Evolutionary conservation across 2,329 filamentous ascomycete genomes (phyloP).

Genomic region (Rhynchosporium graminicola): DNA sequence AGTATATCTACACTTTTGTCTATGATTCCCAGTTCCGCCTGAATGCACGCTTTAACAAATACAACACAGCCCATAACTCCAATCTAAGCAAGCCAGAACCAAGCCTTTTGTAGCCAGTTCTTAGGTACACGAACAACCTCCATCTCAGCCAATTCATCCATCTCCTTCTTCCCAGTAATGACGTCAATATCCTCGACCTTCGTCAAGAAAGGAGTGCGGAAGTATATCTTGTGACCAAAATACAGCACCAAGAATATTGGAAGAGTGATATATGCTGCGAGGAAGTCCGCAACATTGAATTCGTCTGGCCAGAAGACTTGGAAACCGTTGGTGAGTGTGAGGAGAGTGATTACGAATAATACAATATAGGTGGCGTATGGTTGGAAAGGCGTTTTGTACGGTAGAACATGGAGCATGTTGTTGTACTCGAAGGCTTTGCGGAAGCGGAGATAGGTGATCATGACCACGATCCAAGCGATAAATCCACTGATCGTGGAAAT

Average conservation of each 20-base stretch:
- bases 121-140: constrained; percentile 50
- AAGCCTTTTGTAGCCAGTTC: constrained; percentile 53
- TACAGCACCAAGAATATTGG: constrained; percentile 63
- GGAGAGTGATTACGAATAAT: constrained; percentile 57
- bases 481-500: constrained; percentile 20
- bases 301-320: constrained; percentile 67
- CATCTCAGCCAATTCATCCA: constrained; percentile 52
- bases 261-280: constrained; percentile 63
- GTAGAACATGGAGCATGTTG: constrained; percentile 51
- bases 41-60: too few relatives aligned
- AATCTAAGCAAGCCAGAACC: constrained; percentile 50
- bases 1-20: neutral
- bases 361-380: constrained; percentile 20
- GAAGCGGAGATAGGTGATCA: constrained; percentile 61
- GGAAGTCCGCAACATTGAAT: constrained; percentile 64
- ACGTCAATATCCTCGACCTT: constrained; percentile 55
- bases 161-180: constrained; percentile 60
- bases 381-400: constrained; percentile 44
- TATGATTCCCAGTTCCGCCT: neutral
- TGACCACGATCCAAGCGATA: constrained; percentile 22
- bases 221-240: constrained; percentile 58
- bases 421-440: constrained; percentile 56
- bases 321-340: constrained; percentile 76
- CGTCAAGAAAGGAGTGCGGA: constrained; percentile 47
- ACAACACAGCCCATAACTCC: too few relatives aligned